Conservation (phyloP, 2,329 filamentous ascomycete genomes). For the Exophiala sp. region DNA sequence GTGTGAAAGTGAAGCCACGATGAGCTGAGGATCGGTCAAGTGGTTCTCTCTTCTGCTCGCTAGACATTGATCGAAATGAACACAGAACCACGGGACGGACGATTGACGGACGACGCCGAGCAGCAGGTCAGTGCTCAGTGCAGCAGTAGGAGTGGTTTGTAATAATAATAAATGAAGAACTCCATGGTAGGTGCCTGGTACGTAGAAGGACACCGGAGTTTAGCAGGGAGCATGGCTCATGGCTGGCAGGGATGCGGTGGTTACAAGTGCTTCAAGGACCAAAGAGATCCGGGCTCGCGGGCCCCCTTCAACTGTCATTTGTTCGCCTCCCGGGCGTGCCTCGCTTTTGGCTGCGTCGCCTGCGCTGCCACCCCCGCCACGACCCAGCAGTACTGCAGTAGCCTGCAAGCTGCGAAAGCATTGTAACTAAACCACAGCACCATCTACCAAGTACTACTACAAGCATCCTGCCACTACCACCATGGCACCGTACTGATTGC, state of each 20-base stretch:
- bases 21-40: no score
- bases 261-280: neutral
- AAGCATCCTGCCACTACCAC: neutral
- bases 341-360: conserved; percentile 10
- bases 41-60: no score
- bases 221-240: neutral
- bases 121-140: no score
- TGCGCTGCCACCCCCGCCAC: conserved; percentile 13
- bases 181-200: no score
- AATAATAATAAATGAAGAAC: no score
- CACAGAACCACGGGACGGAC: no score
- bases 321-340: neutral
- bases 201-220: neutral
- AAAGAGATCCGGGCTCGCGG: conserved; percentile 4
- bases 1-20: no score
- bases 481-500: conserved; percentile 9
- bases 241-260: neutral
- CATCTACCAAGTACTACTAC: neutral
- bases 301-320: conserved; percentile 6
- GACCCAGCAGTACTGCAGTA: neutral
- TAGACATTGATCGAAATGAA: no score
- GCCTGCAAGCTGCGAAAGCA: neutral
- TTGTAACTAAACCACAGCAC: neutral
- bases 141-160: no score
- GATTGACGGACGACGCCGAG: no score